Conservation (phyloP, 2,329 filamentous ascomycete species). For the Colletotrichum lindemuthianum region DNA sequence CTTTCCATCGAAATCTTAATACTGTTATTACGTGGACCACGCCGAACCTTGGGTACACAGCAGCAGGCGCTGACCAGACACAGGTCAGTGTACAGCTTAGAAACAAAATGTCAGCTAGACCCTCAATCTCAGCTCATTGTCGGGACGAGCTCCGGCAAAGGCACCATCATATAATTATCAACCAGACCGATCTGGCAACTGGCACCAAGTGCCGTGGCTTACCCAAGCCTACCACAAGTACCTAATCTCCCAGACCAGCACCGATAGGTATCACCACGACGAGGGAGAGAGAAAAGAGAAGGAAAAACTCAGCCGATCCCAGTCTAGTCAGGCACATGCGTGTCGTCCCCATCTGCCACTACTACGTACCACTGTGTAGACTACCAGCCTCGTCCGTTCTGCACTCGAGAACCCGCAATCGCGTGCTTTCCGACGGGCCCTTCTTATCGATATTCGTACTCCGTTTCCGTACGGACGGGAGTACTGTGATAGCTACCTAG, state of each 20-base stretch:
- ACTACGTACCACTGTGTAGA: neutral
- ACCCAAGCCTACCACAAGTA: neutral
- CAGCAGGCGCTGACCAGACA: neutral
- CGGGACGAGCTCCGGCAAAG: too few relatives aligned
- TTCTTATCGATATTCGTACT: slow-evolving; percentile 6
- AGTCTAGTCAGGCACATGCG: slow-evolving; percentile 25
- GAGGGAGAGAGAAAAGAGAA: neutral
- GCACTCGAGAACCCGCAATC: slow-evolving; percentile 22
- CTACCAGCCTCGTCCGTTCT: slow-evolving; percentile 1
- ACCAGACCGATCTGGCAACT: too few relatives aligned
- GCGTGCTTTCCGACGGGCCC: slow-evolving; percentile 30
- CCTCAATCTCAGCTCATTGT: too few relatives aligned
- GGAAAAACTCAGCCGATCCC: slow-evolving; percentile 22
- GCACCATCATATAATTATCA: too few relatives aligned
- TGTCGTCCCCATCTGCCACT: neutral
- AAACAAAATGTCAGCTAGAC: too few relatives aligned
- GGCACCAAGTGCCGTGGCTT: neutral
- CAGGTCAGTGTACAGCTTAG: too few relatives aligned
- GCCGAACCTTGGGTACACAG: neutral
- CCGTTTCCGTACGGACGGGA: neutral
- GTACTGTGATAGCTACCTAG: neutral
- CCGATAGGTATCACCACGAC: slow-evolving; percentile 29
- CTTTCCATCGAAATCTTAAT: neutral
- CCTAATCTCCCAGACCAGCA: slow-evolving; percentile 26
- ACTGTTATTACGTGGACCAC: neutral